phyloP scores from a whole-genome alignment of 2,329 filamentous ascomycete genomes.

The Alternaria panax region DNA sequence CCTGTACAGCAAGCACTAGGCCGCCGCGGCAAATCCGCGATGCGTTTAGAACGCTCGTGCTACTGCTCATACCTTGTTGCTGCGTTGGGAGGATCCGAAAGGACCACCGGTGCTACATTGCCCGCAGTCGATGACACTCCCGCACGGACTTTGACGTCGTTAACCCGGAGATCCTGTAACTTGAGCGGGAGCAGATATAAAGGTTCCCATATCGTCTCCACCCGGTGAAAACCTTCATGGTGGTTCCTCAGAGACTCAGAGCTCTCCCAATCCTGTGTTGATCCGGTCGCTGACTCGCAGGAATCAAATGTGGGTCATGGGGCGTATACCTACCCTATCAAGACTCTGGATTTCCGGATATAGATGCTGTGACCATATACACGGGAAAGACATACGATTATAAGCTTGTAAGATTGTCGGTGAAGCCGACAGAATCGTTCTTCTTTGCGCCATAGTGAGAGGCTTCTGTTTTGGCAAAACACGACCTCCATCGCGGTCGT shows the following conservation, averaged over 20 bases:
- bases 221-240: background rate
- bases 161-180: background rate
- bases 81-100: background rate
- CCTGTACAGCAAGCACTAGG: background rate
- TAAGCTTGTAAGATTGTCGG: background rate
- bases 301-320: background rate
- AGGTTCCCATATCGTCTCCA: background rate
- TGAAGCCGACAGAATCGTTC: background rate
- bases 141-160: background rate
- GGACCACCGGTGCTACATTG: background rate
- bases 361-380: background rate
- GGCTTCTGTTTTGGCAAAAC: background rate
- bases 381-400: constrained; percentile 2
- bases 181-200: background rate
- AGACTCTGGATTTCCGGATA: background rate
- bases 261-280: background rate
- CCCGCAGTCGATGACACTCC: background rate
- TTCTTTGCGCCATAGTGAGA: background rate
- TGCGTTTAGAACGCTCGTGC: background rate
- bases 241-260: background rate
- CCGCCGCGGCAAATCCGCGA: background rate
- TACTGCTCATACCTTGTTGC: background rate
- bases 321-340: background rate
- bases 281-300: constrained; percentile 4
- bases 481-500: background rate